These are phyloP conservation scores for Scleroderma bovista DNA, from an alignment of 768 basidiomycete genomes.

Conservation along the genomic window DNA sequence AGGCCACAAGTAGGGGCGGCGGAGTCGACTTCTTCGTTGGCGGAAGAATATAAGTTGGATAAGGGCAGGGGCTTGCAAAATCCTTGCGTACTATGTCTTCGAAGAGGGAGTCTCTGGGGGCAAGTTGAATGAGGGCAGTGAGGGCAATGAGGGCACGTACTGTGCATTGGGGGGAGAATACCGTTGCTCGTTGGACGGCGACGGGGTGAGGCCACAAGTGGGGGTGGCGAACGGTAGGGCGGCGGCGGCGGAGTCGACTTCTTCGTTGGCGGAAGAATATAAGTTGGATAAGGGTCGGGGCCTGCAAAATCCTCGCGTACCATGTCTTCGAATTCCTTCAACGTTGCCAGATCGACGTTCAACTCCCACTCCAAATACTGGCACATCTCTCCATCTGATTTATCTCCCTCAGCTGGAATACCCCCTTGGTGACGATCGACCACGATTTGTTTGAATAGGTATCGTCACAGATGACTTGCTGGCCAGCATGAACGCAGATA, in stretches of 20 bases:
- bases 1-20: too few species aligned
- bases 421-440: too few species aligned
- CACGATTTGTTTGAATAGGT: constrained; percentile 94
- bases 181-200: too few species aligned
- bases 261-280: constrained; percentile 56
- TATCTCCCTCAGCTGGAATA: constrained; percentile 73
- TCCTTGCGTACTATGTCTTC: too few species aligned
- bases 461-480: constrained; percentile 86
- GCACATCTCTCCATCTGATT: constrained; percentile 83
- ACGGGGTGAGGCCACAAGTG: too few species aligned
- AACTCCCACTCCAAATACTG: constrained; percentile 91
- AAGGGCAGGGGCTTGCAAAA: too few species aligned
- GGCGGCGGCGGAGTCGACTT: constrained; percentile 43
- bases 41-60: too few species aligned
- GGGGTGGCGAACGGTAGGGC: constrained; percentile 31
- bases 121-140: too few species aligned
- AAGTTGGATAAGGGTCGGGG: constrained; percentile 54
- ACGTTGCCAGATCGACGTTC: constrained; percentile 60
- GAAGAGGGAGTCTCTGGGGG: too few species aligned
- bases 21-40: too few species aligned
- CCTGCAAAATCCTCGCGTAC: constrained; percentile 57
- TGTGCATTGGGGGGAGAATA: too few species aligned
- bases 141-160: too few species aligned
- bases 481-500: constrained; percentile 70
- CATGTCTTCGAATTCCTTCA: constrained; percentile 55